Conservation (phyloP, 1,139 yeast genomes). For the Groenewaldozyma auringiensis region DNA sequence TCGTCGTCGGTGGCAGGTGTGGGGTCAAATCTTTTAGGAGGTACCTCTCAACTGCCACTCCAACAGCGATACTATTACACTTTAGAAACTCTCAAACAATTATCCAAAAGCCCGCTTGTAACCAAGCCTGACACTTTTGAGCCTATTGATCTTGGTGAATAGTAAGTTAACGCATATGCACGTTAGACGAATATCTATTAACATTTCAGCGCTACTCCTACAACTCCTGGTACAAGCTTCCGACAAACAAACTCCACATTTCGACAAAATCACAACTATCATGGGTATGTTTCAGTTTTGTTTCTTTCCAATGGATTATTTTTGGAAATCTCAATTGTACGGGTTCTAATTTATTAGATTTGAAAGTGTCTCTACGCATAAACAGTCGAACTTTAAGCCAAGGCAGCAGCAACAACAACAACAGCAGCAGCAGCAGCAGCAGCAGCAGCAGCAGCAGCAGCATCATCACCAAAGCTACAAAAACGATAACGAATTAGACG, state of each 20-base stretch:
- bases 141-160: constrained; percentile 8
- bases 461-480: constrained; percentile 4
- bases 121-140: constrained; percentile 13
- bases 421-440: constrained; percentile 4
- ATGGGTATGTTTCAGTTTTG: constrained; percentile 2
- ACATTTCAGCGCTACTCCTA: neutral
- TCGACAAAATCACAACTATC: constrained; percentile 1
- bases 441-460: neutral
- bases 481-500: constrained; percentile 4
- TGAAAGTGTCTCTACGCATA: no score
- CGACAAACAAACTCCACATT: neutral
- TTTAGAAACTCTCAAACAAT: constrained; percentile 13
- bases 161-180: constrained; percentile 2
- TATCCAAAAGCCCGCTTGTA: constrained; percentile 20
- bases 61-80: constrained; percentile 10
- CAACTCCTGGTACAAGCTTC: neutral
- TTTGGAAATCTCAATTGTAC: no score
- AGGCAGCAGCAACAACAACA: constrained; percentile 8
- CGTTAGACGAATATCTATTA: no score
- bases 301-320: no score
- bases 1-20: constrained; percentile 2
- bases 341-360: no score
- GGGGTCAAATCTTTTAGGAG: neutral
- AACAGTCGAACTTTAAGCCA: no score
- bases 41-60: neutral